phyloP scores from a whole-genome alignment of 345 rosid genomes.

The Lumnitzera littorea region DNA sequence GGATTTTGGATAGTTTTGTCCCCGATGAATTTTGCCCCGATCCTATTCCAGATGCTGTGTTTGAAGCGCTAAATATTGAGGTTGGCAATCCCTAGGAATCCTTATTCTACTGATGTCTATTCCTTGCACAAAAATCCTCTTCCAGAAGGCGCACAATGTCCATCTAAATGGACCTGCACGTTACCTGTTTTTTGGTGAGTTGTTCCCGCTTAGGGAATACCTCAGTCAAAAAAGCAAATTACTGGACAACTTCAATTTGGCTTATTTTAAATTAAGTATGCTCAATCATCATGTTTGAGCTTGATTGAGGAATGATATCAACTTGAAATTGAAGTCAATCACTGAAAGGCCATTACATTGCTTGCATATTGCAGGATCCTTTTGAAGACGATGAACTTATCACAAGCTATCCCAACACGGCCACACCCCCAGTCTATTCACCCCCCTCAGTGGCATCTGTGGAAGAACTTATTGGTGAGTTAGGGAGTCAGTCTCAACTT shows the following conservation, averaged over 20 bases:
- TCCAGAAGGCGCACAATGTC: no score
- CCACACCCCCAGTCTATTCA: conserved; percentile 47
- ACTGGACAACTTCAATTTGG: no score
- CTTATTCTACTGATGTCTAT: not conserved
- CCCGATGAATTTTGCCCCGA: conserved; percentile 94
- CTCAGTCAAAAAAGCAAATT: no score
- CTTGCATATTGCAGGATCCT: conserved; percentile 32
- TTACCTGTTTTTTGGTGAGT: no score
- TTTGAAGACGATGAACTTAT: conserved; percentile 28
- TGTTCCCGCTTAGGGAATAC: no score
- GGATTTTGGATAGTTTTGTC: conserved; percentile 58
- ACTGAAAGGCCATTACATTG: not conserved
- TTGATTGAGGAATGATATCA: no score
- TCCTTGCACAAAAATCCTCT: not conserved
- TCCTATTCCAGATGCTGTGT: conserved; percentile 67
- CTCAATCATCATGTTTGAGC: no score
- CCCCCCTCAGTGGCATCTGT: conserved; percentile 61
- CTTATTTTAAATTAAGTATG: no score
- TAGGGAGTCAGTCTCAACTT: conserved; percentile 32
- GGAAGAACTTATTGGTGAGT: conserved; percentile 33
- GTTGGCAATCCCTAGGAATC: conserved; percentile 25
- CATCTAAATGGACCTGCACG: no score
- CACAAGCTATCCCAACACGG: conserved; percentile 46
- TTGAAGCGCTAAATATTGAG: conserved; percentile 71
- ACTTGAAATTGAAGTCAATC: no score